Base-by-base conservation (phyloP, 176 grass and related monocot genomes). In the Triticum aestivum region DNA sequence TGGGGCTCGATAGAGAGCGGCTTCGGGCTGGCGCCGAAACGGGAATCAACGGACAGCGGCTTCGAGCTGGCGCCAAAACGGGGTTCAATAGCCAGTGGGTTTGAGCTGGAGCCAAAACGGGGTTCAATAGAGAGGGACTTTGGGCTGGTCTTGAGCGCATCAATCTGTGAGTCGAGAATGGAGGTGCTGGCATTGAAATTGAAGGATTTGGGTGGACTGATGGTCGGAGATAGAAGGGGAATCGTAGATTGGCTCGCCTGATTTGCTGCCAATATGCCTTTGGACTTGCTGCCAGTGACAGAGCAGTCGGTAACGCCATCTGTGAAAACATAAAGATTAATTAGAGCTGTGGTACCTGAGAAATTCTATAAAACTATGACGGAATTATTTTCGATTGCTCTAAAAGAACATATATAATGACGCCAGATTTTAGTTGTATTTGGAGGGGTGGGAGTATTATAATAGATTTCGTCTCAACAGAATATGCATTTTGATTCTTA, bases 271-370 rank as follows among this genome's bases (percentile, higher is more conserved):
- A 99, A 70, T 80, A 94, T 94, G 26, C 86, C 80, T 81, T 92
- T 97, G 11, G 97, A 98, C 82, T 91, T 94, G 87, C 87, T 94
- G 38, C 97, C 97, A 18, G 97, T 99, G 64, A 99, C 97, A 73
- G 97, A 99, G 77, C 92, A 97, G 56, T 99, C 97, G 2, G 92
- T 99, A 84, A 97, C 97, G 81, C 97, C 97, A 93, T 97, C 97
- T 99, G 75, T 69, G 83, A 74, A 76, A 90, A 61, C 69, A 77
- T 17, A 88, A 35, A 76, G 1, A 42, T 82, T 86, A 86, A 45
- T 33, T 88, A 51, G 20, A 85, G 30, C 11, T 37, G 26, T 27
- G 41, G 54, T 82, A 34, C 8, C 24, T 70, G 51, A 29, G 20
- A 82, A 84, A 11, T 70, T 75, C 2, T 7, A 77, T 51, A 11